Base-by-base conservation (phyloP, 1,284 basidiomycete genomes). In the Clitocybe nebularis region DNA sequence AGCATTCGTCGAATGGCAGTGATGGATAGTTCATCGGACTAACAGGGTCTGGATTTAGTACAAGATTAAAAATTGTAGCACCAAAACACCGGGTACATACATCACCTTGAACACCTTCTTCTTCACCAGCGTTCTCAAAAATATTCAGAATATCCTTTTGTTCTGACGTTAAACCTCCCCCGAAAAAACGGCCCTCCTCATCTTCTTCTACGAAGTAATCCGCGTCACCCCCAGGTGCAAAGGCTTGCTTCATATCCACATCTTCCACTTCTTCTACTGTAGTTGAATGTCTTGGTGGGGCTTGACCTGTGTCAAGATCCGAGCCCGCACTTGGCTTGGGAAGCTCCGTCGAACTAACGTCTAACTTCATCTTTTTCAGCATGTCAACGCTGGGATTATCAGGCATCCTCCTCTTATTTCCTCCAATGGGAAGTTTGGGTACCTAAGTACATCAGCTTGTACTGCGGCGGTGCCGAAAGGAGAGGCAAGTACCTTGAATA, bases 81-180 rank as follows among this genome's bases (percentile, higher is more conserved):
- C n/a, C n/a, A 43, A 26, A 33, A 16, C 10, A 32, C 19, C 11
- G 9, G 39, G 42, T 24, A 74, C 84, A 58, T 60, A 89, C 88
- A 50, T 85, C 81, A 47, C 81, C 81, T 36, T 81, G 77, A 14
- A 72, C 72, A 5, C 77, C 81, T 38, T 83, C 75, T 17, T 69
- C 74, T 17, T 69, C 74, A 20, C 72, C 78, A 6, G 79, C 81
- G 42, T 74, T 74, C 50, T 92, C 93, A 60, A 97, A 93, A 47
- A 96, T 93, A 50, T 89, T 91, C 43, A 91, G 56, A 41, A 95
- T 88, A 39, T 91, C 84, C 60, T 94, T 93, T 67, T 97, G 93
- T 59, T 93, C 86, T 22, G 74, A 75, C 2, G 91, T 94, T 45
- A 96, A 68, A 0, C 93, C 93, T 2, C 93, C 91, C 21, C 93